Evolutionary conservation across 495 filamentous ascomycete species (phyloP).

Genomic region (Penicillium macrosclerotiorum): DNA sequence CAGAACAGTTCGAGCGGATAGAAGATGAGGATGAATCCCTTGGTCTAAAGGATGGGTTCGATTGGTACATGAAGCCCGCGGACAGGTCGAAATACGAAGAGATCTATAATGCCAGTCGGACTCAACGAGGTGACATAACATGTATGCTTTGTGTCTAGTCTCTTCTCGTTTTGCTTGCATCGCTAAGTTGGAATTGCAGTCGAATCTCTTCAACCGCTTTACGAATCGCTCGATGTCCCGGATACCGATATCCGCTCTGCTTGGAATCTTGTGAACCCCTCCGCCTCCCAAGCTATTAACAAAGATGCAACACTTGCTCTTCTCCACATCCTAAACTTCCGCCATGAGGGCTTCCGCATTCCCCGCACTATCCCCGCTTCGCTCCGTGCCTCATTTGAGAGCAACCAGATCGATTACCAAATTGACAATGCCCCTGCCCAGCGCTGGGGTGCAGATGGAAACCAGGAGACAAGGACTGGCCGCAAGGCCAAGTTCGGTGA

Average conservation of each 20-base stretch:
- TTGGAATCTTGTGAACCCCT: conserved; percentile 97
- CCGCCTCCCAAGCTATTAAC: conserved; percentile 71
- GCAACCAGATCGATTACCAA: conserved; percentile 93
- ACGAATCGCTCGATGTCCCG: conserved; percentile 88
- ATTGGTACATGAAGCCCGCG: conserved; percentile 96
- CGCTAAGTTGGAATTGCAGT: conserved; percentile 50
- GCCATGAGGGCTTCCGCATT: conserved; percentile 93
- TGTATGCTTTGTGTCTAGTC: conserved; percentile 53
- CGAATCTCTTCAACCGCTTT: conserved; percentile 75
- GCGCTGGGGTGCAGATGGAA: conserved; percentile 65
- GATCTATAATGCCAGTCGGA: conserved; percentile 87
- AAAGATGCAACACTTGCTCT: conserved; percentile 94
- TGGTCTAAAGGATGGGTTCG: conserved; percentile 91
- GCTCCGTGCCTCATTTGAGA: conserved; percentile 86
- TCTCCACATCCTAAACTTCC: conserved; percentile 90
- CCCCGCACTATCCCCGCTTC: conserved; percentile 90
- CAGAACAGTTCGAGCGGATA: conserved; percentile 76
- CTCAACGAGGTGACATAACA: conserved; percentile 77
- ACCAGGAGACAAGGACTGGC: conserved; percentile 74
- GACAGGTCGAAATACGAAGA: conserved; percentile 93
- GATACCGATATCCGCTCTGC: conserved; percentile 91
- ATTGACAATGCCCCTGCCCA: conserved; percentile 69
- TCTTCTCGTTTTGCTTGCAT: too few relatives aligned
- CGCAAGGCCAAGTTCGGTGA: conserved; percentile 96
- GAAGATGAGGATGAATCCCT: conserved; percentile 72